A percentile compares a stretch with the other conserved stretches of the same genome.
phyloP scores from a whole-genome alignment of 23 red algal genomes.

The Gracilariopsis chorda region DNA sequence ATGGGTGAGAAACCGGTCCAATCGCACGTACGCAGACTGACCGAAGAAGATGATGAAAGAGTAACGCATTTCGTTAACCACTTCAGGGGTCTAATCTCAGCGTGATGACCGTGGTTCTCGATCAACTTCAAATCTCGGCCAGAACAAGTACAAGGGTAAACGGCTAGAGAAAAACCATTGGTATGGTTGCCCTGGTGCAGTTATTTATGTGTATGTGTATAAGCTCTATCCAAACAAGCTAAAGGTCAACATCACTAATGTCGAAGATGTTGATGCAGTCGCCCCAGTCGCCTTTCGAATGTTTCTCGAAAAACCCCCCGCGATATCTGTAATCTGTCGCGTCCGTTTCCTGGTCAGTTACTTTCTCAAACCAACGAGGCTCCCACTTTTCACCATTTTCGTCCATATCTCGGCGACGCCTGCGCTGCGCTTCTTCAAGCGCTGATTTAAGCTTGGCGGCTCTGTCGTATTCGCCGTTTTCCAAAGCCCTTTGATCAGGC shows the following conservation, averaged over 20 bases:
- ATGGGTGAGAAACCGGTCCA: neutral
- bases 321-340: conserved; percentile 27
- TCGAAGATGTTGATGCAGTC: conserved; percentile 38
- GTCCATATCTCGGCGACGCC: conserved; percentile 25
- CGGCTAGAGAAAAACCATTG: no score
- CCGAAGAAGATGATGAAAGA: neutral
- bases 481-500: conserved; percentile 80
- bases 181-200: no score
- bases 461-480: conserved; percentile 32
- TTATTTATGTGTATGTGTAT: neutral
- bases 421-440: conserved; percentile 74
- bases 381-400: conserved; percentile 22
- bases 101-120: neutral
- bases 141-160: no score
- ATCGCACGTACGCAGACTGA: neutral
- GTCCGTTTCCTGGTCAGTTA: conserved; percentile 14
- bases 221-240: neutral
- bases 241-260: neutral
- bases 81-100: neutral
- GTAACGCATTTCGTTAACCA: neutral
- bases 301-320: conserved; percentile 44
- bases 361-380: conserved; percentile 53
- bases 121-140: neutral
- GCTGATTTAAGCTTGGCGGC: conserved; percentile 50
- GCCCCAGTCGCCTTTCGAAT: conserved; percentile 43